Base-by-base conservation (phyloP, 768 basidiomycete genomes). In the Kwoniella sp. region DNA sequence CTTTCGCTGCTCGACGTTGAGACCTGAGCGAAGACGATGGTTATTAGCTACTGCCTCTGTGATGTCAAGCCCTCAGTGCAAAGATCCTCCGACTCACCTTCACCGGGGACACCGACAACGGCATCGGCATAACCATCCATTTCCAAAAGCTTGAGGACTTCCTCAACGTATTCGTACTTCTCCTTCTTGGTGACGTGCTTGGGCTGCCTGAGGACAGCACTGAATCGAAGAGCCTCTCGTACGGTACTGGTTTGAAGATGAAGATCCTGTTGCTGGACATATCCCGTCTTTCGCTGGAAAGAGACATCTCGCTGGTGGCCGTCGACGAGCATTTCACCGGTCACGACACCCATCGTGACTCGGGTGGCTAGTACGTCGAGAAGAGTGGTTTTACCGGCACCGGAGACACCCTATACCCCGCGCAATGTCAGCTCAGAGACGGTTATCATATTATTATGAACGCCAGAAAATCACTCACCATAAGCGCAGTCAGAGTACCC, bases 371-470 rank as follows among this genome's bases (percentile, higher is more conserved):
- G 66, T 17, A 78, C 76, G 55, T 80, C 79, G 8, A 80, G 66
- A 15, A 81, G 72, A 9, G 81, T 81, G 1, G 81, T 80, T 61
- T 81, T 81, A 51, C 82, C 82, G 20, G 79, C 73, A 26, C 87
- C 83, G 0, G 85, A 83, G 0, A 93, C 87, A 31, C 74, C 76
- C 68, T 76, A 28, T 89, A 1, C 11, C n/a, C 20, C 3, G 25
- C 4, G 13, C 34, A 20, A 9, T 7, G 28, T 62, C 38, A 72
- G 87, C 85, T 89, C 87, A 78, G 90, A 90, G 73, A 11, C 82
- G 51, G n/a, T n/a, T n/a, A n/a, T n/a, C n/a, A n/a, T n/a, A n/a
- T n/a, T n/a, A n/a, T n/a, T n/a, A n/a, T n/a, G n/a, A 83, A 2
- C 22, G 88, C 0, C 88, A 86, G 15, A 90, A 2, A 30, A 1